Percentiles rank a stretch among this genome's conserved stretches.
These are phyloP conservation scores for Acacia acuminata DNA, from an alignment of 306 rosid genomes.

Conservation along the genomic window DNA sequence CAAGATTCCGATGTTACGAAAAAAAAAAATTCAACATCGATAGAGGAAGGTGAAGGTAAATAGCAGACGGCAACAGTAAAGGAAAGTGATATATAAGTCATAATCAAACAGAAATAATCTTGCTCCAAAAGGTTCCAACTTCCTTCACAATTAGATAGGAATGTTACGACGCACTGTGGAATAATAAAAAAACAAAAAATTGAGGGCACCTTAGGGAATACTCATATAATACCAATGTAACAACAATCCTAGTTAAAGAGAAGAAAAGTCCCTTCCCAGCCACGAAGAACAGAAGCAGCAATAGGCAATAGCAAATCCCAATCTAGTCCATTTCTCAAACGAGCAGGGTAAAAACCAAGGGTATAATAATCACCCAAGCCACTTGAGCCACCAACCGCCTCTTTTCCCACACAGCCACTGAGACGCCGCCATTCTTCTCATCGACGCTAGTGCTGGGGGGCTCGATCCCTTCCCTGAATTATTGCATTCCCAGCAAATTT, in stretches of 20 bases:
- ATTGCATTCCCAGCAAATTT: not conserved
- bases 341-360: constrained; percentile 43
- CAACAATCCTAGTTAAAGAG: too few relatives aligned
- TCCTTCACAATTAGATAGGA: too few relatives aligned
- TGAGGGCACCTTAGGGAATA: too few relatives aligned
- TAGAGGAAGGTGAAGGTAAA: not conserved
- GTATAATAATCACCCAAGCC: constrained; percentile 32
- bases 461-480: constrained; percentile 36
- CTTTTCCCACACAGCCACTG: constrained; percentile 36
- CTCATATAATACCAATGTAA: too few relatives aligned
- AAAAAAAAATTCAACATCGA: not conserved
- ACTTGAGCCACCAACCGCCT: constrained; percentile 37
- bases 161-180: too few relatives aligned
- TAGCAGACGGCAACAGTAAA: not conserved
- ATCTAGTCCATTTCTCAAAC: constrained; percentile 1
- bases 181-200: too few relatives aligned
- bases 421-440: constrained; percentile 44
- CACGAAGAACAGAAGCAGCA: too few relatives aligned
- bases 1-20: constrained; percentile 7
- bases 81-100: too few relatives aligned
- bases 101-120: too few relatives aligned
- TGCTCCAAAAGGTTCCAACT: too few relatives aligned
- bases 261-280: too few relatives aligned
- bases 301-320: not conserved
- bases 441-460: constrained; percentile 35